Percentiles rank a stretch among this genome's conserved stretches.
Evolutionary conservation across 1,139 yeast species (phyloP).

Genomic region (Pichia sp.): DNA sequence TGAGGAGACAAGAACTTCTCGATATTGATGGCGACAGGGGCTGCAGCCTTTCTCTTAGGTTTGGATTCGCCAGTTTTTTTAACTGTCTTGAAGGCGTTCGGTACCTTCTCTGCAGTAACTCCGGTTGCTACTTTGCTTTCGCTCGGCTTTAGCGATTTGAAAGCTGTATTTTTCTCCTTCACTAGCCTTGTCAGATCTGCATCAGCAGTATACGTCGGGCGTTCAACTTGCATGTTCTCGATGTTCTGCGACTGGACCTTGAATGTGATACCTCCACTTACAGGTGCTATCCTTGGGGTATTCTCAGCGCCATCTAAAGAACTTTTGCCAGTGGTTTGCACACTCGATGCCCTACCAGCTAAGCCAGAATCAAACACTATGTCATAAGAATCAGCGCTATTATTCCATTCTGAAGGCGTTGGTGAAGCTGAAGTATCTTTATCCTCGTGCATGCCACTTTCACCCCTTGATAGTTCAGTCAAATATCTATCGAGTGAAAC

Average conservation of each 20-base stretch:
- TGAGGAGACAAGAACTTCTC: constrained; percentile 19
- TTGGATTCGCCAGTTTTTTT: not conserved
- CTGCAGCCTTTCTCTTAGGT: constrained; percentile 6
- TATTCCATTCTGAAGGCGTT: not conserved
- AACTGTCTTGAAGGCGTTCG: not conserved
- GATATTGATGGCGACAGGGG: constrained; percentile 14
- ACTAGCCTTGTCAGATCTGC: constrained; percentile 2
- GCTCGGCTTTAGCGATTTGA: not conserved
- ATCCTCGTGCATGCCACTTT: not conserved
- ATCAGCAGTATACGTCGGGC: constrained; percentile 3
- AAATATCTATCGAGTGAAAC: constrained; percentile 22
- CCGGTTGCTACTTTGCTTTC: not conserved
- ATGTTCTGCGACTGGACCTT: constrained; percentile 9
- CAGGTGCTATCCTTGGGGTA: constrained; percentile 12
- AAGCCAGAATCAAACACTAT: not conserved
- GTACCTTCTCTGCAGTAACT: not conserved
- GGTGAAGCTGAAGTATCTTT: not conserved
- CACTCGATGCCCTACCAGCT: not conserved
- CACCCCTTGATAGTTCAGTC: not conserved
- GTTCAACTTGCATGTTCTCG: not conserved
- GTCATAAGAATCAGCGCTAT: not conserved
- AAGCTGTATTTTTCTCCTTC: not conserved
- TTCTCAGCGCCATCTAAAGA: not conserved
- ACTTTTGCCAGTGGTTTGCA: not conserved
- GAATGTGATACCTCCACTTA: constrained; percentile 8